These are phyloP conservation scores for Lactarius pseudohatsudake DNA, from an alignment of 768 basidiomycete genomes.

Conservation along the genomic window DNA sequence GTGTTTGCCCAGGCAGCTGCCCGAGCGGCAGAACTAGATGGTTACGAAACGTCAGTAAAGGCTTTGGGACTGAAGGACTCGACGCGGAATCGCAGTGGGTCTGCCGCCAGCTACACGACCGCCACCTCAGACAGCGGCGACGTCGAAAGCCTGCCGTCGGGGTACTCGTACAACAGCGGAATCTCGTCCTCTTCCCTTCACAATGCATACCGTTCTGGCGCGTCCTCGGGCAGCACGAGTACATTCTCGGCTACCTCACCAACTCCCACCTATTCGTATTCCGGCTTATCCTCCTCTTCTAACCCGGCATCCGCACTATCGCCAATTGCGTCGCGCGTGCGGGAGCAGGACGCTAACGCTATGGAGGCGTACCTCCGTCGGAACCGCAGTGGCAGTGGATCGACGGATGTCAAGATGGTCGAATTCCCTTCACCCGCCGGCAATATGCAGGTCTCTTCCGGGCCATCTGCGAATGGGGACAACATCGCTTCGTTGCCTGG, in stretches of 20 bases:
- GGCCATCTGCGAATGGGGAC: slow-evolving; percentile 54
- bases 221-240: slow-evolving; percentile 54
- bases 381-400: slow-evolving; percentile 80
- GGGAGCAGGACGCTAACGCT: slow-evolving; percentile 81
- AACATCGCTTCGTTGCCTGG: slow-evolving; percentile 48
- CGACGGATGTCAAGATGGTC: slow-evolving; percentile 69
- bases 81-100: slow-evolving; percentile 30
- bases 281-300: slow-evolving; percentile 33
- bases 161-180: slow-evolving; percentile 26
- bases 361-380: slow-evolving; percentile 83
- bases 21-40: slow-evolving; percentile 61
- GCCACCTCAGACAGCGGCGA: slow-evolving; percentile 32
- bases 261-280: slow-evolving; percentile 38
- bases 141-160: slow-evolving; percentile 29
- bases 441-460: slow-evolving; percentile 38
- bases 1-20: slow-evolving; percentile 74
- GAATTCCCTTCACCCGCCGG: slow-evolving; percentile 43
- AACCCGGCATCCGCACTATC: slow-evolving; percentile 56
- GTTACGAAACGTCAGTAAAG: slow-evolving; percentile 41
- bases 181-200: slow-evolving; percentile 36
- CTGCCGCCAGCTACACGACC: slow-evolving; percentile 35
- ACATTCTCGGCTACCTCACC: slow-evolving; percentile 43
- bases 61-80: slow-evolving; percentile 47
- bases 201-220: slow-evolving; percentile 42
- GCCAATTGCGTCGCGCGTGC: slow-evolving; percentile 77